Base-by-base conservation (phyloP, 1,284 basidiomycete genomes). In the Tilletiopsis washingtonensis region DNA sequence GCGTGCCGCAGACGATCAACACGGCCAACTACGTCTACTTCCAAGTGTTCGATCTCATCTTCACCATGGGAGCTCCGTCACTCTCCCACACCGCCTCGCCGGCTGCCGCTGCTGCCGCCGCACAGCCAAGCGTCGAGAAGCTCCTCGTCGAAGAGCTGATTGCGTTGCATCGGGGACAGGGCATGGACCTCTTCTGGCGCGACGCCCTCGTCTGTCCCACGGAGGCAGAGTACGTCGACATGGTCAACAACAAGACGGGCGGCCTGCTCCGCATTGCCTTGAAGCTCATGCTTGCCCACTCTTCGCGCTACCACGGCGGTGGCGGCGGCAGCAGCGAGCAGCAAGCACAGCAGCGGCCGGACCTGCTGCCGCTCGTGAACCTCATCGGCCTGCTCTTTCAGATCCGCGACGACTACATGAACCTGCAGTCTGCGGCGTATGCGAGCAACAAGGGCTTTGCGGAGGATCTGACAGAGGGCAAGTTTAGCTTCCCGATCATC, bases 231-330 rank as follows among this genome's bases (percentile, higher is more conserved):
- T 98, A 98, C 62, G 80, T 98, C 40, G 78, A 81, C 23, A 98
- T 98, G 93, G 91, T 97, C 32, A 88, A 91, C 74, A 88, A 94
- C 93, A 93, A 99, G 75, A 98, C 93, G 0, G 93, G 94, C 0
- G 91, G 93, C 1, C 78, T 98, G 11, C 85, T 98, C 62, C 79
- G 93, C 12, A 84, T 98, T 44, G 90, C 88, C 0, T 81, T 96
- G 71, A 96, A 91, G 74, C 80, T 98, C 27, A 93, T 99, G 89
- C 91, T 91, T 86, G 88, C 88, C 0, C 59, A 66, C 38, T 58
- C 54, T 4, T 49, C 52, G 1, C 14, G 38, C 19, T 48, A 48
- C 20, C 12, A 24, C 9, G 42, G 37, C n/a, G 39, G 27, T 12
- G 32, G 42, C 9, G 36, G 14, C 9, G 20, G 2, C 47, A 1